These are phyloP conservation scores for Carpinus fangiana DNA, from an alignment of 306 rosid genomes.

Conservation along the genomic window DNA sequence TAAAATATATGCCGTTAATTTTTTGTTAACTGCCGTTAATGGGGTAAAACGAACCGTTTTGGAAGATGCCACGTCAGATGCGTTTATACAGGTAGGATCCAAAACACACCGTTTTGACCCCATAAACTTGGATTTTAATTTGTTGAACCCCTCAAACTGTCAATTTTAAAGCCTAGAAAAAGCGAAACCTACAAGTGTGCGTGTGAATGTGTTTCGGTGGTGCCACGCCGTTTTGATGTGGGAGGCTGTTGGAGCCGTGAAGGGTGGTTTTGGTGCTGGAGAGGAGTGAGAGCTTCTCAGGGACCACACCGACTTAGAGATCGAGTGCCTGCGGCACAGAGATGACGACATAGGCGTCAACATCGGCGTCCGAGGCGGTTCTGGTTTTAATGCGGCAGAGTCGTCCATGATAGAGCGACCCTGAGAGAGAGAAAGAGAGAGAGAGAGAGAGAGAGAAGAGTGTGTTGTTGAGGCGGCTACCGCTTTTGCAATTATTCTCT, in stretches of 20 bases:
- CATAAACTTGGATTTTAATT: too few species aligned
- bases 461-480: not conserved
- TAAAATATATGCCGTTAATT: too few species aligned
- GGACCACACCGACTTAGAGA: slow-evolving; percentile 41
- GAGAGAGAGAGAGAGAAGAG: not conserved
- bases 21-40: too few species aligned
- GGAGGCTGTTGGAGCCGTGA: slow-evolving; percentile 37
- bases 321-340: slow-evolving; percentile 59
- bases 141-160: too few species aligned
- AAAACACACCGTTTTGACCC: not conserved
- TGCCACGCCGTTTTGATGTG: slow-evolving; percentile 23
- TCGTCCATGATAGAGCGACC: slow-evolving; percentile 30
- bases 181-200: too few species aligned
- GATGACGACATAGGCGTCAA: slow-evolving; percentile 17
- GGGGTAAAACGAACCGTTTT: too few species aligned
- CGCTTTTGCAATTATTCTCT: slow-evolving; percentile 3
- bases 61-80: too few species aligned
- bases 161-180: too few species aligned
- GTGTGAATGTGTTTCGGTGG: too few species aligned
- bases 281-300: slow-evolving; percentile 25
- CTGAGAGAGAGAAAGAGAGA: not conserved
- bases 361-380: not conserved
- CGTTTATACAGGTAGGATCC: too few species aligned
- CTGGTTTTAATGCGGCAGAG: slow-evolving; percentile 12
- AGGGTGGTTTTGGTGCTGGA: slow-evolving; percentile 26